These are phyloP conservation scores for Halophytophthora batemanensis DNA, from an alignment of 352 stramenopile species.

Conservation along the genomic window DNA sequence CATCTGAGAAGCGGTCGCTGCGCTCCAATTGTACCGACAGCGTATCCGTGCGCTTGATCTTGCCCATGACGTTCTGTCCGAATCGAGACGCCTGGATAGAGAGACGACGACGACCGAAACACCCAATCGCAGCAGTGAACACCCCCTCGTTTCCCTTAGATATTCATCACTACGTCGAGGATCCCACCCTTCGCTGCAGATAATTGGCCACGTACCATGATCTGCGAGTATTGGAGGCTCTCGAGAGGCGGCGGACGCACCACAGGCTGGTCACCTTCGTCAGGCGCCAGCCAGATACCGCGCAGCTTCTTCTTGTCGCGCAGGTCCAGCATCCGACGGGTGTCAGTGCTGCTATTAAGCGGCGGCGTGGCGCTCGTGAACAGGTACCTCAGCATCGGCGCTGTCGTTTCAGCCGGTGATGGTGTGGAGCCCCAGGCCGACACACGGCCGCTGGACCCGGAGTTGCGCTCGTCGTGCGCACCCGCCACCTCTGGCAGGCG, in stretches of 20 bases:
- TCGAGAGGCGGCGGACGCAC: conserved; percentile 52
- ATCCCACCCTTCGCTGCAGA: neutral
- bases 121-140: neutral
- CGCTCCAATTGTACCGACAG: conserved; percentile 65
- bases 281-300: conserved; percentile 62
- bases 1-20: conserved; percentile 58
- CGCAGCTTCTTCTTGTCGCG: conserved; percentile 68
- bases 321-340: conserved; percentile 38
- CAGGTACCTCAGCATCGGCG: conserved; percentile 16
- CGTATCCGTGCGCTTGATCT: conserved; percentile 56
- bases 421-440: neutral
- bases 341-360: conserved; percentile 6
- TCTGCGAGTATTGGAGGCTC: conserved; percentile 60
- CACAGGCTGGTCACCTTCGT: conserved; percentile 63
- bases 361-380: conserved; percentile 20
- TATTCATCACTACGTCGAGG: neutral
- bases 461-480: conserved; percentile 1
- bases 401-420: neutral
- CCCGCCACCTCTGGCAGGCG: conserved; percentile 24
- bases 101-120: neutral
- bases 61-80: conserved; percentile 50
- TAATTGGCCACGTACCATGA: conserved; percentile 25
- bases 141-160: neutral
- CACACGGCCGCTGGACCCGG: conserved; percentile 10
- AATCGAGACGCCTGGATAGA: conserved; percentile 47